Percentiles rank a stretch among this genome's conserved stretches.
Conservation (phyloP, 148 eudicot species). For the Gaultheria prostrata region DNA sequence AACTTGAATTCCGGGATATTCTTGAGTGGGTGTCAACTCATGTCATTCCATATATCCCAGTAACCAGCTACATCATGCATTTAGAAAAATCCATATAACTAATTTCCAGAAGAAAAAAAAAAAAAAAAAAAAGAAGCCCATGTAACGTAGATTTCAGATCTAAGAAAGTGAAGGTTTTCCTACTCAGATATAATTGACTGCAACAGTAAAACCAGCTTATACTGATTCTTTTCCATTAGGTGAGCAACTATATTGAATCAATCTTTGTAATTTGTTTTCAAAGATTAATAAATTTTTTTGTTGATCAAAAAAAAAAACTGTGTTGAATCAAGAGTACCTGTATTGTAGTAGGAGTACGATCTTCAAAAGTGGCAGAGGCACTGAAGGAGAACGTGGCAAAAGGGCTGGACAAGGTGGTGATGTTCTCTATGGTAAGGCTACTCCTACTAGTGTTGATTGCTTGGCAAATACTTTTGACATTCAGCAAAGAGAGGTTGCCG, state of each 20-base stretch:
- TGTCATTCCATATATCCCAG: background rate
- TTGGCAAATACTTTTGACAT: constrained; percentile 76
- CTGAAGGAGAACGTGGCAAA: constrained; percentile 75
- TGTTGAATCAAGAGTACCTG: constrained; percentile 49
- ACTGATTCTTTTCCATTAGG: background rate
- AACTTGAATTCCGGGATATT: background rate
- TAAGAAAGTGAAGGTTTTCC: too few relatives aligned
- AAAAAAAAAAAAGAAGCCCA: background rate
- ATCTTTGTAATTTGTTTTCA: too few relatives aligned
- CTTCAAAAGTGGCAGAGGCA: constrained; percentile 81
- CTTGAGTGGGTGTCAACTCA: background rate
- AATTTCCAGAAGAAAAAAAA: background rate
- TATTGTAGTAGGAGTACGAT: constrained; percentile 79
- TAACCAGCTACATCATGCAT: background rate
- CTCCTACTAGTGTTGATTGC: constrained; percentile 51
- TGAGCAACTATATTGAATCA: too few relatives aligned
- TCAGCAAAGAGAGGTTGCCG: constrained; percentile 59
- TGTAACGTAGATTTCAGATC: background rate
- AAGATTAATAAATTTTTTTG: too few relatives aligned
- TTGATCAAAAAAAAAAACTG: too few relatives aligned
- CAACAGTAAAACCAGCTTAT: background rate
- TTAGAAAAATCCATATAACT: background rate
- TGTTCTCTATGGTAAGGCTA: constrained; percentile 65
- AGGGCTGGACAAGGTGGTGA: constrained; percentile 62
- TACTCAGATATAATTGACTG: background rate